Conservation (phyloP, 2,329 filamentous ascomycete species). For the Neoascochyta sp. region DNA sequence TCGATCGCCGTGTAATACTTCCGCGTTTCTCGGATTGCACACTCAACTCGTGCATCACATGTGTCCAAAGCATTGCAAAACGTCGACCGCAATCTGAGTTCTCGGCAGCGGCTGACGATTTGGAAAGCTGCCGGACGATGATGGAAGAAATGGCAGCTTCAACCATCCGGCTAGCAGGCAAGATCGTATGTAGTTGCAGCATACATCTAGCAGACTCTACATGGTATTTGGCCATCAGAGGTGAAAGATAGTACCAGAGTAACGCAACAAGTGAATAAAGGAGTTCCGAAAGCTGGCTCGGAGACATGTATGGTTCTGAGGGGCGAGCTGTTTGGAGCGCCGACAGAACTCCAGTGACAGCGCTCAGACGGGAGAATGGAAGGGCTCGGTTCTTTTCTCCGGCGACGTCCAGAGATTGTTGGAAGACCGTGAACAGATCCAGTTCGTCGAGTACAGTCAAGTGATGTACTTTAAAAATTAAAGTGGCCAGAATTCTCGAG, state of each 20-base stretch:
- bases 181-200: constrained; percentile 79
- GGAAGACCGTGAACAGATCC: constrained; percentile 23
- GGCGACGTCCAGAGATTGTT: constrained; percentile 15
- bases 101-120: not conserved
- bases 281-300: constrained; percentile 56
- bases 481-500: constrained; percentile 31
- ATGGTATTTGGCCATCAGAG: constrained; percentile 84
- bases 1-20: constrained; percentile 25
- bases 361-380: constrained; percentile 29
- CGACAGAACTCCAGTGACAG: constrained; percentile 31
- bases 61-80: constrained; percentile 79
- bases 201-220: constrained; percentile 85
- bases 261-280: constrained; percentile 66
- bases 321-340: constrained; percentile 29
- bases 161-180: constrained; percentile 65
- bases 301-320: constrained; percentile 25
- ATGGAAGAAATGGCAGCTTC: constrained; percentile 75
- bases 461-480: constrained; percentile 31
- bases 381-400: constrained; percentile 3
- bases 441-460: constrained; percentile 23
- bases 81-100: constrained; percentile 58
- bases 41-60: constrained; percentile 51
- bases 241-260: constrained; percentile 77
- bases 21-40: constrained; percentile 35
- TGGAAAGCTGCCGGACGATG: constrained; percentile 38